Conservation (phyloP, 805 yeast genomes). For the Pichia deserticola region DNA sequence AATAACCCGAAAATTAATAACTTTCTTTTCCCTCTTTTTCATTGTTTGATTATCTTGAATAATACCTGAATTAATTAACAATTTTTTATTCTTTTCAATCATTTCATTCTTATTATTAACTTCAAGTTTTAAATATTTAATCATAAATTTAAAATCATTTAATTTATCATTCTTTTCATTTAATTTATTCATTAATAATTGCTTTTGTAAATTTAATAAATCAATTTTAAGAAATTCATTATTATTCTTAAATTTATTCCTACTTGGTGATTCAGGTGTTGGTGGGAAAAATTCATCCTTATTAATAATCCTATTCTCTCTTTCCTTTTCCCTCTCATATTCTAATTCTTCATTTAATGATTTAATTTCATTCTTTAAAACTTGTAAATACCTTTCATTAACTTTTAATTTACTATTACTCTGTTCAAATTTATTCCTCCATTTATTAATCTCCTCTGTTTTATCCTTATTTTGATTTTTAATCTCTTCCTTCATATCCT, state of each 20-base stretch:
- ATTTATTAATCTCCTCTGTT: background rate
- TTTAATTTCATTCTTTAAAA: conserved; percentile 5
- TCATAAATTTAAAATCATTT: conserved; percentile 30
- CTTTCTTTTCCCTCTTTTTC: conserved; percentile 18
- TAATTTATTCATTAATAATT: conserved; percentile 40
- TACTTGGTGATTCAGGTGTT: conserved; percentile 20
- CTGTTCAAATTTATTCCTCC: conserved; percentile 4
- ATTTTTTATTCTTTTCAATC: conserved; percentile 7
- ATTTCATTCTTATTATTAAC: conserved; percentile 14
- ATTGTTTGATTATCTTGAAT: conserved; percentile 1
- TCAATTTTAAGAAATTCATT: conserved; percentile 7
- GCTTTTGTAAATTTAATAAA: conserved; percentile 34
- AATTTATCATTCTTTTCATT: conserved; percentile 34
- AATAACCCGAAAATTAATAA: conserved; percentile 20
- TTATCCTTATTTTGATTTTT: conserved; percentile 9
- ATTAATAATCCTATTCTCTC: conserved; percentile 7
- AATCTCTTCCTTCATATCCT: conserved; percentile 16
- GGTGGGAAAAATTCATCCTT: conserved; percentile 11
- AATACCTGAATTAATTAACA: conserved; percentile 19
- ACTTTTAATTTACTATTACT: conserved; percentile 1
- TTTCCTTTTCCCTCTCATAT: conserved; percentile 11
- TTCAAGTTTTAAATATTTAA: conserved; percentile 24
- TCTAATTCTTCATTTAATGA: conserved; percentile 1
- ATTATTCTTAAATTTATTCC: background rate
- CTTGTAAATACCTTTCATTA: conserved; percentile 1